Evolutionary conservation across 139 green algal species (phyloP).

Genomic region (Pseudopediastrum boryanum): DNA sequence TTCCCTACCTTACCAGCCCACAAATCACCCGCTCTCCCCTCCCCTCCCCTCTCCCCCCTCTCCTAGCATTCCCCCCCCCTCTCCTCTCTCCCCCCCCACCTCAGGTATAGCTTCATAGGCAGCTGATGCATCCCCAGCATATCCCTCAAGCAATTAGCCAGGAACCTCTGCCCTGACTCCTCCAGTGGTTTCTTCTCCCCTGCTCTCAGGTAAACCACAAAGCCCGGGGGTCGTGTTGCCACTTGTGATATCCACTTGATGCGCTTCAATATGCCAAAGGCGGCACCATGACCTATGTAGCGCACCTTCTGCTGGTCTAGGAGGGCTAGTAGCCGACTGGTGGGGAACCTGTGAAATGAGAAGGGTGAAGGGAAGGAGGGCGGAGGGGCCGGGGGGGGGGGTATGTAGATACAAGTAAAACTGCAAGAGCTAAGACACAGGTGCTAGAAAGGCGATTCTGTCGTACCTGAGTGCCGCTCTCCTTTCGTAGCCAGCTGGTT

Average conservation of each 20-base stretch:
- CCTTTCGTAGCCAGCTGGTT: neutral
- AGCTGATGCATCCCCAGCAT: slow-evolving; percentile 57
- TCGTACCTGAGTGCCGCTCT: neutral
- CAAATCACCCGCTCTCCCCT: too few species aligned
- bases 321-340: slow-evolving; percentile 45
- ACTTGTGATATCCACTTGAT: slow-evolving; percentile 69
- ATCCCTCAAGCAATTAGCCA: slow-evolving; percentile 54
- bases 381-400: neutral
- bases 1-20: too few species aligned
- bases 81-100: slow-evolving; percentile 42
- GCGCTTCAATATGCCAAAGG: slow-evolving; percentile 39
- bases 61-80: too few species aligned
- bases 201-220: slow-evolving; percentile 69
- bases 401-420: neutral
- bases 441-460: neutral
- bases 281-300: slow-evolving; percentile 36
- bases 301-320: slow-evolving; percentile 38
- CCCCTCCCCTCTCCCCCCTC: too few species aligned
- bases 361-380: neutral
- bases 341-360: slow-evolving; percentile 40
- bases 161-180: slow-evolving; percentile 41
- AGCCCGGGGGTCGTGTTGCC: slow-evolving; percentile 77
- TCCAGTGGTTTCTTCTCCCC: slow-evolving; percentile 25
- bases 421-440: neutral
- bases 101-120: slow-evolving; percentile 60